A percentile compares a stretch with the other conserved stretches of the same genome.
These are phyloP conservation scores for Candida mesenterica DNA, from an alignment of 1,139 yeast genomes.

Conservation along the genomic window DNA sequence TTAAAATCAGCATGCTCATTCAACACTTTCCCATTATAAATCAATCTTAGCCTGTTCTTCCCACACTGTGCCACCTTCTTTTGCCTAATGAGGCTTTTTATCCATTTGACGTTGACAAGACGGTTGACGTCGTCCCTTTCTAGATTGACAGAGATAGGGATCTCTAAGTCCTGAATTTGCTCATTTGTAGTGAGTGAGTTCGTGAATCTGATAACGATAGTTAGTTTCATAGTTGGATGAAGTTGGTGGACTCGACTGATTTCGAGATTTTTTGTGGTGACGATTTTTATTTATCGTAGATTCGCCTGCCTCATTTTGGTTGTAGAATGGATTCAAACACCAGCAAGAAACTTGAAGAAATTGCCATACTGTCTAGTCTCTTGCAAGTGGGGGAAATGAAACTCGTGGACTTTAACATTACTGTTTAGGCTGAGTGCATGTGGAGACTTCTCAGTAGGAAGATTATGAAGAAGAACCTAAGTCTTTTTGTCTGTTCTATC, in stretches of 20 bases:
- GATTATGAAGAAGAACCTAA: too few species aligned
- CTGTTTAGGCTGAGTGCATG: too few species aligned
- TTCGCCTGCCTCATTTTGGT: too few species aligned
- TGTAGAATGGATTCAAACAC: too few species aligned
- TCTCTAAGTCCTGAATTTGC: constrained; percentile 27
- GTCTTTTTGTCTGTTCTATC: too few species aligned
- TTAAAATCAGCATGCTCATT: constrained; percentile 57
- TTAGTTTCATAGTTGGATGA: constrained; percentile 17
- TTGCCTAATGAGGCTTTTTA: constrained; percentile 29
- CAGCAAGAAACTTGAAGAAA: too few species aligned
- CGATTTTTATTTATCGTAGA: too few species aligned
- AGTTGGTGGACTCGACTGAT: neutral
- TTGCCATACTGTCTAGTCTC: too few species aligned
- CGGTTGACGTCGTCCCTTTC: constrained; percentile 33
- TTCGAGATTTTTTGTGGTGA: too few species aligned
- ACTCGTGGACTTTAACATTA: too few species aligned
- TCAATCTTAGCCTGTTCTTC: constrained; percentile 61
- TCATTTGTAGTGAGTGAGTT: constrained; percentile 23
- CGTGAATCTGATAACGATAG: constrained; percentile 33
- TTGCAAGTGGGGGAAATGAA: too few species aligned
- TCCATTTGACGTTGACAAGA: constrained; percentile 31
- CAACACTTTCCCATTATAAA: constrained; percentile 72
- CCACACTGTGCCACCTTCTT: constrained; percentile 22
- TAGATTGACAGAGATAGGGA: constrained; percentile 31
- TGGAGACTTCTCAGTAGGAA: too few species aligned